phyloP scores from a whole-genome alignment of 1,139 yeast species.

The Geotrichum macrosporum region DNA sequence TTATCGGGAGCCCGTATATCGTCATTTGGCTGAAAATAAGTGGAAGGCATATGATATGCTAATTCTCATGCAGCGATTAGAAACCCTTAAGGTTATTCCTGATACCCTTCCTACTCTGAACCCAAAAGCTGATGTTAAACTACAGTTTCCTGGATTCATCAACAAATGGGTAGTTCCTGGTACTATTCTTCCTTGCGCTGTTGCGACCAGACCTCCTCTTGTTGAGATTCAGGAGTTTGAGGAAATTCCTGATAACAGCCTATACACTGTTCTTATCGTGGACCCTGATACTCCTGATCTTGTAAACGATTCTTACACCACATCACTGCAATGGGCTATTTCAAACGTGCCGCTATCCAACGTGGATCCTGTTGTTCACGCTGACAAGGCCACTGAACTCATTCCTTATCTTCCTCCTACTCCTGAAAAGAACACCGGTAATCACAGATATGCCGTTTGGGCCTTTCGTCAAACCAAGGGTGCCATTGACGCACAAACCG shows the following conservation, averaged over 20 bases:
- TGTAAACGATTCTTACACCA: conserved; percentile 59
- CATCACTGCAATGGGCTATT: conserved; percentile 76
- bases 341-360: conserved; percentile 61
- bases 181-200: conserved; percentile 61
- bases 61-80: conserved; percentile 83
- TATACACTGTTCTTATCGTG: conserved; percentile 73
- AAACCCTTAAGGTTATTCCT: conserved; percentile 79
- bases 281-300: conserved; percentile 92
- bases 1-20: conserved; percentile 70
- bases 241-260: conserved; percentile 43
- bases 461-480: conserved; percentile 64
- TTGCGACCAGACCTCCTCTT: conserved; percentile 69
- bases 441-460: conserved; percentile 86
- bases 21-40: conserved; percentile 59
- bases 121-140: conserved; percentile 72
- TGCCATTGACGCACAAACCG: conserved; percentile 23
- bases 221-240: conserved; percentile 74
- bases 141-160: conserved; percentile 68
- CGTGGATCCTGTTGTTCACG: conserved; percentile 55
- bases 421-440: conserved; percentile 82
- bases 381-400: conserved; percentile 47
- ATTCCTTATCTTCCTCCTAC: conserved; percentile 73
- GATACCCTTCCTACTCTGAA: conserved; percentile 87
- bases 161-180: conserved; percentile 80
- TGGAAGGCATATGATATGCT: conserved; percentile 71